Evolutionary conservation across 2,329 filamentous ascomycete species (phyloP), one percentile per base, ranked within the genome.

Genomic region (Claviceps cyperi): DNA sequence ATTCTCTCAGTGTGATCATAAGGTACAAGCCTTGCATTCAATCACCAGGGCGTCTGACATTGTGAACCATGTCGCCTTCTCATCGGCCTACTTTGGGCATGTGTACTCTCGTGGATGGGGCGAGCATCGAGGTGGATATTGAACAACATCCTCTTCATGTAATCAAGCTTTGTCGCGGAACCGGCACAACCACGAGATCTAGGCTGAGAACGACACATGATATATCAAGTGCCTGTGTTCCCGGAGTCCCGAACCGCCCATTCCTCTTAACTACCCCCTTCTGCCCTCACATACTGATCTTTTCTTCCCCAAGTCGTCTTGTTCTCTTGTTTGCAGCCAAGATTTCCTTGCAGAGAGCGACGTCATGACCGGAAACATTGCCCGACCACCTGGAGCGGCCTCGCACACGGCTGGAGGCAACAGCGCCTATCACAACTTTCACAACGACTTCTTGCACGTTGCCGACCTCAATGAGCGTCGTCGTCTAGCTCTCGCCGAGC

Each of bases 381-480:
- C 24, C 51, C 43, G 28, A 40, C 48, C 52, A n/a, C 24, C 55
- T 8, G 53, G 46, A 45, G 49, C 47, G 9, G 57, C 57, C 51
- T 52, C 57, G 38, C 75, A 73, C 62, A 85, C 81, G 1, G 60
- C 71, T 0, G 82, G 82, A 52, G 81, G 82, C 57, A 85, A 86
- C 60, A 73, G 74, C 53, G 83, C 83, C 53, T 86, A 83, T 69
- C 81, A 83, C 70, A 87, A 87, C 70, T 88, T 83, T 67, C 76
- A 88, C 70, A 86, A 86, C 62, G 81, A 86, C 65, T 86, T 83
- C 58, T 53, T 69, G 36, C 73, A 78, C 58, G 59, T 83, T 57
- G 70, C 77, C 53, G 84, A 91, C 63, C 78, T 84, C 53, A 87
- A 88, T 57, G 85, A 91, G 73, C 81, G 86, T 50, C 77, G 86